Base-by-base conservation (phyloP, 768 basidiomycete species). In the Tephrocybe rancida region DNA sequence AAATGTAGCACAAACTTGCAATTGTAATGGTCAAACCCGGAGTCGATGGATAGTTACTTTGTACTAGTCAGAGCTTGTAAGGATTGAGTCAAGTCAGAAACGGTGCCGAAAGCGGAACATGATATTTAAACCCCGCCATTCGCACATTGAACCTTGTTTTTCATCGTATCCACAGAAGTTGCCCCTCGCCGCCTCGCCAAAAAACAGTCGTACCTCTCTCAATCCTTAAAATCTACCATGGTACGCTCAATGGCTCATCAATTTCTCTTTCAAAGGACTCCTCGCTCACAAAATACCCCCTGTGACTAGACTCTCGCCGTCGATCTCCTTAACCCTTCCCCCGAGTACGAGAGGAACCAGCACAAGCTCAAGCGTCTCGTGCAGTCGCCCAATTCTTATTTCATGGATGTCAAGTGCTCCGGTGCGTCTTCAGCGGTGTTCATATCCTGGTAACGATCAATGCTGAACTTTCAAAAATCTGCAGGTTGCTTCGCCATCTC, bases 321-420 rank as follows among this genome's bases (percentile, higher is more conserved):
- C 72, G 97, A 99, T 77, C 90, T 99, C 73, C 88, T 98, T 73
- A 92, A 98, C 87, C 96, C 94, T 64, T 89, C 93, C 55, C 74
- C 84, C 62, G 91, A 93, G 71, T 74, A 84, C 64, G 91, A 96
- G 78, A 87, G 78, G 74, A 87, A 81, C 73, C 88, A 86, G 73
- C 96, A 98, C 90, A 98, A 98, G 84, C 91, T 98, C 74, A 98
- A 99, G 85, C 89, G 95, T 72, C 88, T 98, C 65, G 97, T 99
- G 64, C 97, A 98, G 77, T 88, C 88, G 48, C 97, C 97, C 61
- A 94, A 98, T 78, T 98, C 96, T 30, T 98, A 92, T 79, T 98
- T 98, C 79, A 98, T 99, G 97, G 97, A 99, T 67, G 95, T 98
- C 66, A 99, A 98, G 77, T 98, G 96, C 78, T 88, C 96, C 64